Base-by-base conservation (phyloP, 495 filamentous ascomycete genomes). In the Pyrenula aspistea region DNA sequence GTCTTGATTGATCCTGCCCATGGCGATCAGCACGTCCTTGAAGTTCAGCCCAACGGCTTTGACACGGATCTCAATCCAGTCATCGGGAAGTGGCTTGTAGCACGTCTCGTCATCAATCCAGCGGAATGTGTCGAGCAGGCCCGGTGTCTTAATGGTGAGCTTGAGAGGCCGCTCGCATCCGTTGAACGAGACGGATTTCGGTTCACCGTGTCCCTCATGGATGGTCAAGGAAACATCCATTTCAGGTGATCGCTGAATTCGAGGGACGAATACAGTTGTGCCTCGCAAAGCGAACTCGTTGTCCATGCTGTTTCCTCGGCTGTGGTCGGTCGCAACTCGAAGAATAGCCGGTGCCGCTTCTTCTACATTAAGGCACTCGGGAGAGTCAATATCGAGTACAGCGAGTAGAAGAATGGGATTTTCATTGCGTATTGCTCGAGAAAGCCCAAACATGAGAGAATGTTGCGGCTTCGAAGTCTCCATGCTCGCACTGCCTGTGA, bases 41-140 rank as follows among this genome's bases (percentile, higher is more conserved):
- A 78, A 78, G 60, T 81, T 83, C 22, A 82, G 58, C 12, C 76
- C 77, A 2, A 72, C 66, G 11, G 80, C 79, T 58, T 72, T 74
- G 24, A 83, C 76, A 24, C 73, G 68, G 22, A 81, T 64, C 59
- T 80, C 74, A 2, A 81, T 67, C 36, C 73, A 67, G 22, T 74
- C 62, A 3, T 63, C 61, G 10, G 31, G 49, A 36, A 80, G 57
- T 0, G 71, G 64, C 22, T 69, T 67, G 8, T 62, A 49, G 0
- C 54, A 48, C 0, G 63, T 24, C 53, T 81, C 74, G 15, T 78
- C 68, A 22, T 63, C 57, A 25, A 69, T 57, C 56, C 82, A 84
- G 57, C 77, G 71, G 15, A 81, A 60, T 0, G 74, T 78, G 48
- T 82, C 77, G 1, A 82, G 72, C 12, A 74, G 67, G 19, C 79